Evolutionary conservation across 2,329 filamentous ascomycete genomes (phyloP), one percentile per base, ranked within the genome.

Genomic region (Botrytis byssoidea): DNA sequence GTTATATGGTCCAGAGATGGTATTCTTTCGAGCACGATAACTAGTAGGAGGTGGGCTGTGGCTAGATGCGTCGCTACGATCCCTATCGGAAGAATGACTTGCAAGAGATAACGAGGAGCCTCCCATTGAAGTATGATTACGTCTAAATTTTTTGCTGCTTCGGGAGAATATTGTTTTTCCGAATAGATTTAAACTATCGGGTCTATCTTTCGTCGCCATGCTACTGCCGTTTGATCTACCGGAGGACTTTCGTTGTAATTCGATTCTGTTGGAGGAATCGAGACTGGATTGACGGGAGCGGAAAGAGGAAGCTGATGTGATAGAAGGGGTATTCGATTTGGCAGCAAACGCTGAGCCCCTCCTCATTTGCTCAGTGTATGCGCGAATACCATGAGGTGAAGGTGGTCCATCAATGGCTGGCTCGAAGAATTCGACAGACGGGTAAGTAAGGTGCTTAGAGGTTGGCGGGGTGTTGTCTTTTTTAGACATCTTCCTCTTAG

Each of bases 1-100:
- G 82, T 91, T 90, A 81, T 89, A 91, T 4, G 89, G 89, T 1
- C 84, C 86, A 0, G 89, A 91, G 71, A 91, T 91, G 32, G 73
- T 60, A 18, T 77, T 76, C 66, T 76, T 76, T 68, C 73, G 72
- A 48, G 75, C 70, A 29, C 59, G 65, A n/a, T 70, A 61, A 57
- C 51, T 73, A 25, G 6, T 10, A 22, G 68, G 25, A 25, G 67
- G 44, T 29, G 68, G 46, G 3, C 68, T 71, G 14, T 37, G 67
- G 42, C 60, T 25, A 35, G 71, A 70, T 37, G 51, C 57, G 8
- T 73, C 60, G 44, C 46, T 57, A 76, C n/a, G 63, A 16, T 67
- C 61, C 73, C 67, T 78, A 75, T 63, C 75, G 74, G 18, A 63
- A 59, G 25, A 75, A 70, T 25, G 57, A 67, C 44, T 74, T 73